Evolutionary conservation across 2,329 filamentous ascomycete genomes (phyloP), one percentile per base, ranked within the genome.

Genomic region (Furcasterigmium furcatum): DNA sequence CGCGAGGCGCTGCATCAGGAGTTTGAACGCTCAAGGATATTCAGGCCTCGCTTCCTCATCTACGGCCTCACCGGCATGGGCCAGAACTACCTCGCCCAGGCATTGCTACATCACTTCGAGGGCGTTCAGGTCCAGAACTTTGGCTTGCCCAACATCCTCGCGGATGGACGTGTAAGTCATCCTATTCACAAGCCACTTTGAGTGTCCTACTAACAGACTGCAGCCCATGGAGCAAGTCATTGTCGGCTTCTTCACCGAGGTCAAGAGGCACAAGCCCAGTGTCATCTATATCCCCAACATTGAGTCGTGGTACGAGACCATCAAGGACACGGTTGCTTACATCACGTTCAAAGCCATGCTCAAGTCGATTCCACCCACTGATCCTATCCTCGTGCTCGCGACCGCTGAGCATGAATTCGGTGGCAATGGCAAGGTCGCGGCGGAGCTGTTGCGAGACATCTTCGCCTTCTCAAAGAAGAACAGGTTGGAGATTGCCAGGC

Each of bases 121-220:
- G 90, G 91, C 21, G 78, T 97, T 3, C 91, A 97, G 67, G 88
- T 99, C 3, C 91, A 97, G 62, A 91, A 87, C 44, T 95, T 99
- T 63, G 95, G 96, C 64, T 77, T 99, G 46, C 84, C 91, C 1
- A 94, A 87, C 14, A 75, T 99, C 46, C 76, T 95, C 48, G 89
- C 87, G 46, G 94, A 99, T 61, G 84, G 87, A 51, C 81, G 89
- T 55, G 84, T 84, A 72, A 69, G 79, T 68, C 19, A 13, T 25
- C 12, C 22, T n/a, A 5, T 12, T 27, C 22, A 14, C 4, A 16
- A 44, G n/a, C 24, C 3, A 25, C 20, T 12, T 10, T 27, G 16
- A 20, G 35, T 35, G 19, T 16, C 30, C 25, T 43, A 41, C 51
- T 55, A 46, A 54, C 29, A 25, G 41, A 19, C 24, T 27, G 34